Base-by-base conservation (phyloP, 2,329 filamentous ascomycete genomes). In the Aspergillus sp. region DNA sequence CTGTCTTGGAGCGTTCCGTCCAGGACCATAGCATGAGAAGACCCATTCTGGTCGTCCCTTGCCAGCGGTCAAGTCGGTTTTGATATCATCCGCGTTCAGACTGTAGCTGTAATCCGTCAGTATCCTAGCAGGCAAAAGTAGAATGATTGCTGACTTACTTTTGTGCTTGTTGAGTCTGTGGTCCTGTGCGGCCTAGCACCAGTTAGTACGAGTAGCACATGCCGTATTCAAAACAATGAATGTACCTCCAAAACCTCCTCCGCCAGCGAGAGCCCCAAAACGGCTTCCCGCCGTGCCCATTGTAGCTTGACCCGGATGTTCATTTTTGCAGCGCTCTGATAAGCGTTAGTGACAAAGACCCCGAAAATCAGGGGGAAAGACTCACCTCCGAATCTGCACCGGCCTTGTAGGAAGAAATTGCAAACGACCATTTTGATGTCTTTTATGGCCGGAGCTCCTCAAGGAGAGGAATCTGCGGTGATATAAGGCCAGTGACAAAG, bases 1-100 rank as follows among this genome's bases (percentile, higher is more conserved):
- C 67, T 95, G 89, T 15, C 82, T 81, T 0, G 90, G 90, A 1
- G 86, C 82, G 57, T 90, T 81, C 59, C 75, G 78, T 3, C 85
- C 86, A 0, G 90, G 90, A 0, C 84, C 88, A 66, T 95, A 97
- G 19, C 85, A 79, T 1, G 90, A 95, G 20, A 96, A 78, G 4
- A 93, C 84, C 86, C 90, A 97, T 74, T 81, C 72, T 15, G 91
- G 91, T 7, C 79, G 78, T 51, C 93, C 88, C 19, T 76, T 74
- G 5, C 67, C 67, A 19, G 57, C 53, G 0, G 76, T 80, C 41
- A 94, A 74, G 61, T 94, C 89, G 46, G 71, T 69, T 51, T 77
- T 76, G 57, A 94, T 84, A 2, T 69, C 71, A 0, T 80, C 79
- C 38, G 70, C 69, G n/a, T 71, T 79, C 37, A 90, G 67, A 41